Conservation (phyloP, 164 flowering plant genomes). For the Malania oleifera region DNA sequence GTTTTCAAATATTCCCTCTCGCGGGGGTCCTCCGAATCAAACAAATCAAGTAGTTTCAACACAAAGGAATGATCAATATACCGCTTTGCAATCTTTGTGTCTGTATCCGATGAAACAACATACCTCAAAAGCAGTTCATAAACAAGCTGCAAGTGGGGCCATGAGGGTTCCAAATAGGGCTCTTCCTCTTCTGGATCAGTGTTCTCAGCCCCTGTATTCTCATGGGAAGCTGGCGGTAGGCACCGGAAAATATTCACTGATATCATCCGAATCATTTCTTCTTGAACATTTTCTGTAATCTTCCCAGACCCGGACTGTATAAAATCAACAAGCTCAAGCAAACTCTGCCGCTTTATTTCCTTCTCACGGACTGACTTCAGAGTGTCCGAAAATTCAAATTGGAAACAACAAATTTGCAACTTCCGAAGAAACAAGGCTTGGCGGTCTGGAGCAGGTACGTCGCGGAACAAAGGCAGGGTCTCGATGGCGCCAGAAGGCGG, state of each 20-base stretch:
- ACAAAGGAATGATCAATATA: slow-evolving; percentile 45
- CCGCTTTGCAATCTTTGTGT: slow-evolving; percentile 44
- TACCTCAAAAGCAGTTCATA: slow-evolving; percentile 41
- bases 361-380: slow-evolving; percentile 19
- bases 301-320: slow-evolving; percentile 21
- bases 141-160: slow-evolving; percentile 52
- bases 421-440: slow-evolving; percentile 25
- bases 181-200: slow-evolving; percentile 27
- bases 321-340: slow-evolving; percentile 24
- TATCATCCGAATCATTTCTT: slow-evolving; percentile 26
- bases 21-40: slow-evolving; percentile 41
- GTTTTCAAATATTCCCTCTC: slow-evolving; percentile 48
- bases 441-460: slow-evolving; percentile 21
- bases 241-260: slow-evolving; percentile 23
- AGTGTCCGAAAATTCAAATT: slow-evolving; percentile 22
- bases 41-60: slow-evolving; percentile 39
- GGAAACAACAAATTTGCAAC: slow-evolving; percentile 22
- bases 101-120: slow-evolving; percentile 42
- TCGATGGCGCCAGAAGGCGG: slow-evolving; percentile 20
- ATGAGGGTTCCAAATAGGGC: slow-evolving; percentile 24
- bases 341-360: slow-evolving; percentile 25
- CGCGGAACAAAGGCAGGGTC: slow-evolving; percentile 21
- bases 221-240: slow-evolving; percentile 25
- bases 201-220: slow-evolving; percentile 22
- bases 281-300: slow-evolving; percentile 16